Evolutionary conservation across 225 moss, liverwort and hornwort species (phyloP), one percentile per base, ranked within the genome.

Genomic region (Rhytidiadelphus loreus): DNA sequence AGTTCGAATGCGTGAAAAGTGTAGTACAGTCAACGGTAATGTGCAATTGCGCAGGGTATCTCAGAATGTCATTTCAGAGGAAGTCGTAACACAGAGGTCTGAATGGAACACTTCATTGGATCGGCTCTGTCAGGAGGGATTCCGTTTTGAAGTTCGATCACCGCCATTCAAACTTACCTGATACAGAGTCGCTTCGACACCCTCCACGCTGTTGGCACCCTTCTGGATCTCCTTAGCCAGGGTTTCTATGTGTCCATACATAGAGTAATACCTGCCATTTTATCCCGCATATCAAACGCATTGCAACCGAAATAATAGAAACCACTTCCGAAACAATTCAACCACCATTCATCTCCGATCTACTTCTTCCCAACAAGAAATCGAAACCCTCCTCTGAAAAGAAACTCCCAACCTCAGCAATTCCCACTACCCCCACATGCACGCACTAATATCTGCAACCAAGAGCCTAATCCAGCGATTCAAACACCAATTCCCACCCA

Each of bases 221-320:
- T 92, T 89, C 86, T 89, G 90, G 28, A 94, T 94, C 89, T 91
- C 93, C 84, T 44, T 87, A 20, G 94, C 94, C 16, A 94, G 90
- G 53, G 83, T 3, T 75, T 90, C 94, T 26, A 94, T 61, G 84
- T 94, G 94, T 21, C 94, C 93, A 88, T 93, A 94, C 93, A 93
- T 94, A 75, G 94, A 94, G 74, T 94, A 94, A 73, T 94, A 94
- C 63, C 94, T 94, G 92, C 63, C 8, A 3, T 29, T 65, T 57
- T 14, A 32, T 19, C 50, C 39, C 87, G 1, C 41, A 58, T 4
- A 69, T 70, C 70, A 86, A 50, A 70, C 60, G 14, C 24, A 32
- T 59, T 35, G 23, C 78, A 80, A 62, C 39, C 56, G 20, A n/a
- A 32, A 37, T 24, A 8, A 9, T 52, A 56, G 19, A 48, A 70